These are phyloP conservation scores for Calendula officinalis DNA, from an alignment of 129 eudicot genomes.

Conservation along the genomic window DNA sequence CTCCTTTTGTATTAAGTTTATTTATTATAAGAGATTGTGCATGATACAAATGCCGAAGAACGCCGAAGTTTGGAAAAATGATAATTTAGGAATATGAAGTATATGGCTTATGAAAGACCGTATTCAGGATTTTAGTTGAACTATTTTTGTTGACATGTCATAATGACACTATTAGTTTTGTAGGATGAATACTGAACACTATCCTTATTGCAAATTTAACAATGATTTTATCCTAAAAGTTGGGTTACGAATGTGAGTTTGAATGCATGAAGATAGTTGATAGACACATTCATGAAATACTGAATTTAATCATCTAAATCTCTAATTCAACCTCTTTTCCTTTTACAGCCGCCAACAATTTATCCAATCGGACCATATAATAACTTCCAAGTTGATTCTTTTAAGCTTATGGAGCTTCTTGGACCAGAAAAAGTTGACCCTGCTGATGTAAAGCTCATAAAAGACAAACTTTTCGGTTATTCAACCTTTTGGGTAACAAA, in stretches of 20 bases:
- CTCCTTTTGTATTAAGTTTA: conserved; percentile 11
- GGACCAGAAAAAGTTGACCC: conserved; percentile 99
- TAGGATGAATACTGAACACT: neutral
- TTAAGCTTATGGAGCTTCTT: conserved; percentile 89
- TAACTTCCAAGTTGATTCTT: conserved; percentile 84
- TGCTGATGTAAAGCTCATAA: conserved; percentile 78
- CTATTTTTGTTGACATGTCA: neutral
- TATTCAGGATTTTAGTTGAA: neutral
- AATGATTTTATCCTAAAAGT: neutral
- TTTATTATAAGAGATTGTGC: neutral
- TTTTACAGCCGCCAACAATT: conserved; percentile 54
- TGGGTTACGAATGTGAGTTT: neutral
- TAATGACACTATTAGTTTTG: neutral
- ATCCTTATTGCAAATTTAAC: neutral
- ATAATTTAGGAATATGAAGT: conserved; percentile 11
- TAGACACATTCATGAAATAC: neutral
- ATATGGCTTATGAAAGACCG: neutral
- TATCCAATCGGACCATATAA: conserved; percentile 57
- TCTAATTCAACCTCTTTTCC: conserved; percentile 18
- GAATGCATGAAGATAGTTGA: neutral
- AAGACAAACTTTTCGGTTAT: conserved; percentile 89
- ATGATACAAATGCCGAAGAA: neutral
- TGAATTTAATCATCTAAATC: neutral
- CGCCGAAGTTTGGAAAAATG: neutral
- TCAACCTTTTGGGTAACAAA: conserved; percentile 95